A percentile compares a stretch with the other conserved stretches of the same genome.
Evolutionary conservation across 2,329 filamentous ascomycete species (phyloP).

Genomic region (Phialocephala subalpina): DNA sequence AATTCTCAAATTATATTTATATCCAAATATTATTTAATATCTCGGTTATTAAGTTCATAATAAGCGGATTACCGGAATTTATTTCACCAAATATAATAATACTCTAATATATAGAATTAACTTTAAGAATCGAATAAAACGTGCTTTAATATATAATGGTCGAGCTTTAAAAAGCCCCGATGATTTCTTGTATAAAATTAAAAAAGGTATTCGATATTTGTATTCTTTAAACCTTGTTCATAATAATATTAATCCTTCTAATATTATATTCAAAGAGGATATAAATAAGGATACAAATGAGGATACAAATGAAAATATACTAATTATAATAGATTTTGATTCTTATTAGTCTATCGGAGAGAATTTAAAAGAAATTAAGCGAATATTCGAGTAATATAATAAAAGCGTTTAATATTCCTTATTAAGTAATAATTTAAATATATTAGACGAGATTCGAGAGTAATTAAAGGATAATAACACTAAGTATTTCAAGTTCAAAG

Average conservation of each 20-base stretch:
- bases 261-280: slow-evolving; percentile 43
- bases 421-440: slow-evolving; percentile 15
- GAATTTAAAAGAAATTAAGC: neutral
- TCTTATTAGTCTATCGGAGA: slow-evolving; percentile 31
- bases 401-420: neutral
- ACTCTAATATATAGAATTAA: slow-evolving; percentile 40
- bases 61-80: slow-evolving; percentile 38
- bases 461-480: neutral
- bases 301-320: no score
- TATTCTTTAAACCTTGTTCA: slow-evolving; percentile 42
- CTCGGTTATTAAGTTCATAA: slow-evolving; percentile 31
- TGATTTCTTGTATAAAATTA: slow-evolving; percentile 31
- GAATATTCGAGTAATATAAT: neutral
- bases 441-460: slow-evolving; percentile 15
- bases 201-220: slow-evolving; percentile 42
- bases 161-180: slow-evolving; percentile 15
- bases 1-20: slow-evolving; percentile 20
- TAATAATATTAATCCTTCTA: slow-evolving; percentile 44
- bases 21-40: slow-evolving; percentile 42
- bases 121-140: slow-evolving; percentile 29
- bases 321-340: slow-evolving; percentile 45
- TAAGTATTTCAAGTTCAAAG: neutral
- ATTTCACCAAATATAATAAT: slow-evolving; percentile 38
- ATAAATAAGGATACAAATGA: no score
- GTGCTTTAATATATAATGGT: slow-evolving; percentile 34